A percentile compares a stretch with the other conserved stretches of the same genome.
Evolutionary conservation across 805 yeast species (phyloP).

Genomic region (Pichia manshurica): DNA sequence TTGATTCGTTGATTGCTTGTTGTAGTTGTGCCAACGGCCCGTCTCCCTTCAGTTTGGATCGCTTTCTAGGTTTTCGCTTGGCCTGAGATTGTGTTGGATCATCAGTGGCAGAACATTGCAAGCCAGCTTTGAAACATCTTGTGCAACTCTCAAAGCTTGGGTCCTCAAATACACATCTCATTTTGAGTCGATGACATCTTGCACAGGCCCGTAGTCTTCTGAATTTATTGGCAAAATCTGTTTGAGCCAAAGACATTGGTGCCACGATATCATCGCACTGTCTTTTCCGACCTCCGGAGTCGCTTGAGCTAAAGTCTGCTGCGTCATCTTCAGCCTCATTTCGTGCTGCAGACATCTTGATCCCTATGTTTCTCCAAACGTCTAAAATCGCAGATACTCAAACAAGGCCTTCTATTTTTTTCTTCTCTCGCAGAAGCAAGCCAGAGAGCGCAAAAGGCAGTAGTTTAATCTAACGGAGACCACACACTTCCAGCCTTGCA

Average conservation of each 20-base stretch:
- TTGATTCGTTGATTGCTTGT: slow-evolving; percentile 23
- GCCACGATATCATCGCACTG: slow-evolving; percentile 1
- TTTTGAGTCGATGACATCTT: slow-evolving; percentile 47
- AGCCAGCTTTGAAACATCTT: slow-evolving; percentile 39
- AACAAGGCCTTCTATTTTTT: no score
- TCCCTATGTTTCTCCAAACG: no score
- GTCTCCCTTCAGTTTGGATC: slow-evolving; percentile 21
- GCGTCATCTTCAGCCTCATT: background rate
- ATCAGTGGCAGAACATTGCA: slow-evolving; percentile 43
- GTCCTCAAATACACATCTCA: slow-evolving; percentile 47
- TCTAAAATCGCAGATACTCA: no score
- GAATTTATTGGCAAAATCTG: slow-evolving; percentile 40
- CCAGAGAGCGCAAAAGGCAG: no score
- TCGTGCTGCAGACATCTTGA: no score
- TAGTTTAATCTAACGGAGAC: no score
- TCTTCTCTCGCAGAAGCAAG: no score
- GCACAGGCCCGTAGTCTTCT: slow-evolving; percentile 49
- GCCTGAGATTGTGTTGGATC: slow-evolving; percentile 46
- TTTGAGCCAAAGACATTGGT: slow-evolving; percentile 1
- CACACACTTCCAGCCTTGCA: no score
- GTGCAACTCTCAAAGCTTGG: slow-evolving; percentile 40
- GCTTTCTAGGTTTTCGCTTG: slow-evolving; percentile 32
- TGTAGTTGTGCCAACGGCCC: slow-evolving; percentile 27
- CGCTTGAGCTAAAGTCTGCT: background rate
- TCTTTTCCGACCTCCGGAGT: slow-evolving; percentile 1